phyloP scores from a whole-genome alignment of 306 rosid species.

The Vicia sativa region DNA sequence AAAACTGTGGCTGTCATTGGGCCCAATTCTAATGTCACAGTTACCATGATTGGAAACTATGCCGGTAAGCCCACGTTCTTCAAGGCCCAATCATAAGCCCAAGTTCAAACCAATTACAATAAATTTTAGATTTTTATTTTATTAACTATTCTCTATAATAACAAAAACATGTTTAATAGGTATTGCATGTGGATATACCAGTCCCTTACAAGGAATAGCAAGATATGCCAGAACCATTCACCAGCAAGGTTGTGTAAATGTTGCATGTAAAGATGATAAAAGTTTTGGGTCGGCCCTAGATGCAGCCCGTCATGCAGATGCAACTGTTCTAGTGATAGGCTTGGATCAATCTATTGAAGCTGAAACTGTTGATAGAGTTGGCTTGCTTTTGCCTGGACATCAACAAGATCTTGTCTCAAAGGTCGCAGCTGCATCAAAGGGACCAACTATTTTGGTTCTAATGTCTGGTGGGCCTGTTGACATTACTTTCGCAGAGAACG shows the following conservation, averaged over 20 bases:
- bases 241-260: slow-evolving; percentile 63
- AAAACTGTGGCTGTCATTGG: slow-evolving; percentile 81
- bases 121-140: background rate
- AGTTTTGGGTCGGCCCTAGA: slow-evolving; percentile 55
- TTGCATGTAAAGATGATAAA: slow-evolving; percentile 52
- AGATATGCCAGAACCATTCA: slow-evolving; percentile 55
- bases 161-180: slow-evolving; percentile 45
- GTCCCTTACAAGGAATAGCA: slow-evolving; percentile 76
- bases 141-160: background rate
- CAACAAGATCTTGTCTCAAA: slow-evolving; percentile 75
- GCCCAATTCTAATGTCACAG: slow-evolving; percentile 74
- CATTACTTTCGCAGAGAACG: slow-evolving; percentile 61
- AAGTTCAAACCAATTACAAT: background rate
- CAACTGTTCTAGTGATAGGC: slow-evolving; percentile 72
- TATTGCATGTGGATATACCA: slow-evolving; percentile 74
- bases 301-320: slow-evolving; percentile 72
- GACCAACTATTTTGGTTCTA: slow-evolving; percentile 74
- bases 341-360: slow-evolving; percentile 92
- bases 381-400: slow-evolving; percentile 71
- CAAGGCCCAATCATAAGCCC: background rate
- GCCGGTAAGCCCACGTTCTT: slow-evolving; percentile 57
- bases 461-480: slow-evolving; percentile 94
- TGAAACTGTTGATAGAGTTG: slow-evolving; percentile 62
- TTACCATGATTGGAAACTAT: slow-evolving; percentile 84
- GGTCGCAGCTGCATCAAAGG: slow-evolving; percentile 72